These are phyloP conservation scores for Cucumis cinereus DNA, from an alignment of 306 rosid species.

Conservation along the genomic window DNA sequence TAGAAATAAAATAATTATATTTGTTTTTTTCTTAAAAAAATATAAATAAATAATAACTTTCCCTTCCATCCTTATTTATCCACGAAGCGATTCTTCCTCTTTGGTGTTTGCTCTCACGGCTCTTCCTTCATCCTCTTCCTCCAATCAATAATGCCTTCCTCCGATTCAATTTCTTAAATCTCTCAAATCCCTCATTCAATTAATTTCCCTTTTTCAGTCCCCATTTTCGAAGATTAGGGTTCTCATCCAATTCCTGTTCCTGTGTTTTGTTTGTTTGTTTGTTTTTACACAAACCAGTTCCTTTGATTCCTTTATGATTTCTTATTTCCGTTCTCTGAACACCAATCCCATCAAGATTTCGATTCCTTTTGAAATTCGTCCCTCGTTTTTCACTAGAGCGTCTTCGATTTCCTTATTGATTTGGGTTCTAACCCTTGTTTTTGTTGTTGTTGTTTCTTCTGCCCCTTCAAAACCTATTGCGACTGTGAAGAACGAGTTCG, in stretches of 20 bases:
- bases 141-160: background rate
- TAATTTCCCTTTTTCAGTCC: background rate
- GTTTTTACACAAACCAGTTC: background rate
- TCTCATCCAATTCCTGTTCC: background rate
- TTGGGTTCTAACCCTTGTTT: slow-evolving; percentile 1
- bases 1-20: background rate
- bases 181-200: background rate
- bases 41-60: too few relatives aligned
- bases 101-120: background rate
- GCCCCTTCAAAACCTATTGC: background rate
- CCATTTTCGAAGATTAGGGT: background rate
- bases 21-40: too few relatives aligned
- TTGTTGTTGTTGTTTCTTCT: background rate
- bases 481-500: background rate
- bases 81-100: background rate
- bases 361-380: slow-evolving; percentile 23
- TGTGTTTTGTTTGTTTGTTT: background rate
- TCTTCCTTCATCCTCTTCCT: background rate
- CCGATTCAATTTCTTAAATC: background rate
- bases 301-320: slow-evolving; percentile 40
- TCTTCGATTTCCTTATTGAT: slow-evolving; percentile 17
- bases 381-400: slow-evolving; percentile 5
- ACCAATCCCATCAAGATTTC: slow-evolving; percentile 16
- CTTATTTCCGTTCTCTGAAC: slow-evolving; percentile 7
- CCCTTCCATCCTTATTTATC: background rate